phyloP scores from a whole-genome alignment of 2,329 filamentous ascomycete genomes.

The Drechslera avenae region DNA sequence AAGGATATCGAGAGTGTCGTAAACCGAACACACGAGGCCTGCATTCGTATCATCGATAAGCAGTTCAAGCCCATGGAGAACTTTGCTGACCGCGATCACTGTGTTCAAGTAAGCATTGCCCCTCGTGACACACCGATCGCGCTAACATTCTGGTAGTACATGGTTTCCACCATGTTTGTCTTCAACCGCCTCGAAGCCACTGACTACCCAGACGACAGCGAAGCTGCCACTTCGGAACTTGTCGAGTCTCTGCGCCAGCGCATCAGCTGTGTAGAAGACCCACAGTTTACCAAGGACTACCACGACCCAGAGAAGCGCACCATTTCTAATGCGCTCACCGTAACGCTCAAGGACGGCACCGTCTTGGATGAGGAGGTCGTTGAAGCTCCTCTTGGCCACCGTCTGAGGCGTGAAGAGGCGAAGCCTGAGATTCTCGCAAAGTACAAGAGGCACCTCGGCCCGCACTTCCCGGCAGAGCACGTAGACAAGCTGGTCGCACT shows the following conservation, averaged over 20 bases:
- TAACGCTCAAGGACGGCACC: slow-evolving; percentile 92
- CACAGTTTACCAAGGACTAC: slow-evolving; percentile 93
- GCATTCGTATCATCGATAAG: slow-evolving; percentile 99
- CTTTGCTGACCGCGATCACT: slow-evolving; percentile 99
- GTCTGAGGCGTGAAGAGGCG: slow-evolving; percentile 88
- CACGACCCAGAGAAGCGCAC: slow-evolving; percentile 91
- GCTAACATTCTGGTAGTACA: slow-evolving; percentile 65
- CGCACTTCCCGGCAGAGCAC: slow-evolving; percentile 76
- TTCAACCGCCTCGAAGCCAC: slow-evolving; percentile 91
- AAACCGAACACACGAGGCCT: slow-evolving; percentile 97
- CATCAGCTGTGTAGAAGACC: slow-evolving; percentile 96
- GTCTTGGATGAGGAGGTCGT: slow-evolving; percentile 88
- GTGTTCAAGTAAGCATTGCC: slow-evolving; percentile 70
- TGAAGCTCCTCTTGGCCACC: slow-evolving; percentile 93
- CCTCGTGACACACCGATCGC: background rate
- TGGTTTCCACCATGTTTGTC: slow-evolving; percentile 94
- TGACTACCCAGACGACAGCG: slow-evolving; percentile 90
- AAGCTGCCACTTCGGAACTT: slow-evolving; percentile 87
- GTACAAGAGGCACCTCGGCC: slow-evolving; percentile 88
- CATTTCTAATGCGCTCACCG: slow-evolving; percentile 95
- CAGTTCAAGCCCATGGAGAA: slow-evolving; percentile 99
- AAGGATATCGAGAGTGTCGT: slow-evolving; percentile 88
- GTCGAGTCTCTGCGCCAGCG: slow-evolving; percentile 90
- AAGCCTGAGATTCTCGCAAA: slow-evolving; percentile 97
- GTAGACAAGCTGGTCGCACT: slow-evolving; percentile 84